phyloP scores from a whole-genome alignment of 345 rosid genomes.

The Ailanthus altissimus region DNA sequence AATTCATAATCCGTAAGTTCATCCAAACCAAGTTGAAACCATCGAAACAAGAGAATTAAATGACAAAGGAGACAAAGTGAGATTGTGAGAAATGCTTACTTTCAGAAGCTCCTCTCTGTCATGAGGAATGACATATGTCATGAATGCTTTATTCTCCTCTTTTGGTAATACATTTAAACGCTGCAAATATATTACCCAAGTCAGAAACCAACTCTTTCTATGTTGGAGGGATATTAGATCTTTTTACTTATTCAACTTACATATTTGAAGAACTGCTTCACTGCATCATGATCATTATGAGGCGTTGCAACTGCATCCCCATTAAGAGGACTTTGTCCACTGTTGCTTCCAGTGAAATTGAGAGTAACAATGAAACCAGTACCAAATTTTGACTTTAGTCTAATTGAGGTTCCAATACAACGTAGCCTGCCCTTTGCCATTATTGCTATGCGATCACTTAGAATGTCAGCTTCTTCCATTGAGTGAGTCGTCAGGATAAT shows the following conservation, averaged over 20 bases:
- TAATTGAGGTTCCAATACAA: conserved; percentile 85
- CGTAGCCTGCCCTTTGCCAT: conserved; percentile 96
- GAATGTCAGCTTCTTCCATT: conserved; percentile 91
- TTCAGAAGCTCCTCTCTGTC: conserved; percentile 66
- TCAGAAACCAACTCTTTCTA: conserved; percentile 18
- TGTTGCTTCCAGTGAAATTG: conserved; percentile 59
- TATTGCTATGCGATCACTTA: conserved; percentile 88
- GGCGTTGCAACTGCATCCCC: conserved; percentile 35
- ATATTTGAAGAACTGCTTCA: conserved; percentile 69
- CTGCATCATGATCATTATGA: conserved; percentile 49
- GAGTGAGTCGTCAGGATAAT: conserved; percentile 90
- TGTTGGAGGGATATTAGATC: conserved; percentile 8
- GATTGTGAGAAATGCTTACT: conserved; percentile 38
- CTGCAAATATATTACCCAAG: conserved; percentile 40
- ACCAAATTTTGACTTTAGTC: conserved; percentile 87
- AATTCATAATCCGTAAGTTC: background rate
- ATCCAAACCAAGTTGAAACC: background rate
- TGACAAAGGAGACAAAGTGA: background rate
- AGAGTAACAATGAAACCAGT: conserved; percentile 82
- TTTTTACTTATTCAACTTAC: conserved; percentile 42
- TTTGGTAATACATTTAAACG: conserved; percentile 59
- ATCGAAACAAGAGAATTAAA: background rate
- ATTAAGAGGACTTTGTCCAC: conserved; percentile 38
- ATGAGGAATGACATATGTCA: conserved; percentile 85
- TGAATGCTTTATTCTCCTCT: conserved; percentile 70